Evolutionary conservation across 208 protist genomes (phyloP).

Genomic region (Trypanosoma theileri): DNA sequence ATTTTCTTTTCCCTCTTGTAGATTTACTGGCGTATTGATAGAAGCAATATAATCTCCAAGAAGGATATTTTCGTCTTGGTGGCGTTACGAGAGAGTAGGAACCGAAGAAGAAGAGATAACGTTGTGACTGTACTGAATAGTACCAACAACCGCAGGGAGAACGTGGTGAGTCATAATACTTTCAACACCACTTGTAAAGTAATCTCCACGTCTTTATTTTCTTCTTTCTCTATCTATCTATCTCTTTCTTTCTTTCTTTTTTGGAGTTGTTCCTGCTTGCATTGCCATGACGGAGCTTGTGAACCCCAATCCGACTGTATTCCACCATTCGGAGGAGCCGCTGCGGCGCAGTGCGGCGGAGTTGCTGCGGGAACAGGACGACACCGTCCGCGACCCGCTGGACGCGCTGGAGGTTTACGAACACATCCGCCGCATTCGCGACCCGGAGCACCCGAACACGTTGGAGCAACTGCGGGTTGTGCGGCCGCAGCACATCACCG

Average conservation of each 20-base stretch:
- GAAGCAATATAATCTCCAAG: too few relatives aligned
- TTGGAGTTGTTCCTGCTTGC: neutral
- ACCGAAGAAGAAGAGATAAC: too few relatives aligned
- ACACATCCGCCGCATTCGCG: slow-evolving; percentile 95
- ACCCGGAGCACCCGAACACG: slow-evolving; percentile 98
- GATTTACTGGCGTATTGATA: too few relatives aligned
- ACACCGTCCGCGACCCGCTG: slow-evolving; percentile 75
- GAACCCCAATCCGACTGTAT: slow-evolving; percentile 74
- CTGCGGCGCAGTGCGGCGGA: slow-evolving; percentile 40
- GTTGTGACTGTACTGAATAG: too few relatives aligned
- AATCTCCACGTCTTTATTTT: neutral
- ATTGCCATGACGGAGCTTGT: slow-evolving; percentile 35
- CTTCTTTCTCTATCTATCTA: neutral
- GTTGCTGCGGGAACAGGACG: slow-evolving; percentile 50
- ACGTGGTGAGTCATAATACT: too few relatives aligned
- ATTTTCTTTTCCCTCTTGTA: too few relatives aligned
- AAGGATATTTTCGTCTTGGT: too few relatives aligned
- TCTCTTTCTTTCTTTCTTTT: slow-evolving; percentile 24
- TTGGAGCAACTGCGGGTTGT: slow-evolving; percentile 98
- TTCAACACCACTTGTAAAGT: neutral
- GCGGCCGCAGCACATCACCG: slow-evolving; percentile 83
- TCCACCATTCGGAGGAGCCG: slow-evolving; percentile 25
- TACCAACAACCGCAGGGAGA: neutral
- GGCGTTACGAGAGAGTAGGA: too few relatives aligned
- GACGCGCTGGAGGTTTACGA: slow-evolving; percentile 96